Conservation (phyloP, 352 stramenopile genomes). For the Blastocystis sp. region DNA sequence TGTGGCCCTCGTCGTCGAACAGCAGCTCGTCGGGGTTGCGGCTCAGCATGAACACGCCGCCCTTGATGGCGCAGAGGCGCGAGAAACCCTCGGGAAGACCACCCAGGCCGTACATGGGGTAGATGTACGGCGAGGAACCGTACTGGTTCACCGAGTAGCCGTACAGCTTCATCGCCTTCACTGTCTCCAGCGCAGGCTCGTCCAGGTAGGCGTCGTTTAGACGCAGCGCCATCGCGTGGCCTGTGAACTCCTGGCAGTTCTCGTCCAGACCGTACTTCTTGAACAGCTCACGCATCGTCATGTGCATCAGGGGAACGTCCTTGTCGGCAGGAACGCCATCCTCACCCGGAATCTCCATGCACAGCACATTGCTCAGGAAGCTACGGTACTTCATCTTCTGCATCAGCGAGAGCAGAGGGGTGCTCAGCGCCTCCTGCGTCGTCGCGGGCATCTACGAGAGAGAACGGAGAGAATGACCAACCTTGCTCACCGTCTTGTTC, state of each 20-base stretch:
- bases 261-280: conserved; percentile 89
- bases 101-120: conserved; percentile 94
- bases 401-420: conserved; percentile 93
- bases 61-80: conserved; percentile 92
- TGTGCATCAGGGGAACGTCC: conserved; percentile 69
- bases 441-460: conserved; percentile 88
- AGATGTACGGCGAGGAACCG: conserved; percentile 86
- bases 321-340: conserved; percentile 56
- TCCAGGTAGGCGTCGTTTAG: conserved; percentile 71
- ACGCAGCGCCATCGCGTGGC: conserved; percentile 91
- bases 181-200: conserved; percentile 78
- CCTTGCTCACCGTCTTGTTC: conserved; percentile 63
- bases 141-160: conserved; percentile 88
- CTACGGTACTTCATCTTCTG: conserved; percentile 97
- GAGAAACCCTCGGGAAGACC: conserved; percentile 95
- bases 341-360: conserved; percentile 59
- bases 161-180: conserved; percentile 92
- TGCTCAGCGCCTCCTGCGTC: conserved; percentile 83
- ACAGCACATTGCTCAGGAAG: conserved; percentile 87
- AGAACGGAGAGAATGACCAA: not conserved
- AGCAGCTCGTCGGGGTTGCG: conserved; percentile 72
- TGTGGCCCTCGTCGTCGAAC: conserved; percentile 81
- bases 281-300: conserved; percentile 94
- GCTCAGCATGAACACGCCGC: conserved; percentile 98
- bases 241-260: conserved; percentile 97